phyloP scores from a whole-genome alignment of 192 early-diverging fungal species.

The Gigaspora rosea region DNA sequence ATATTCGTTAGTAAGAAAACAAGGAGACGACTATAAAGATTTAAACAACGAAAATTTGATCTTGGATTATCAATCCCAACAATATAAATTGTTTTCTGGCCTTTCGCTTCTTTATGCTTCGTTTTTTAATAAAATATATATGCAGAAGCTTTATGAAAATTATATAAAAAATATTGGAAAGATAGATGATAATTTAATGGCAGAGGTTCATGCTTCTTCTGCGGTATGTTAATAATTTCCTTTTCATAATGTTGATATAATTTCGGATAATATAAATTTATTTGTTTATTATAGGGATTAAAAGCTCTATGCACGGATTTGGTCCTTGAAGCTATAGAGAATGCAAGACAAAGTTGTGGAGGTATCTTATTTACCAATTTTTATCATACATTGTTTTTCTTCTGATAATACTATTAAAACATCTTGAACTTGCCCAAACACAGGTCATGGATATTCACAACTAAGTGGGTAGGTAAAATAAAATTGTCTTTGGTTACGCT shows the following conservation, averaged over 20 bases:
- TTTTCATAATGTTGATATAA: not conserved
- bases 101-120: conserved; percentile 82
- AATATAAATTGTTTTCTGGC: conserved; percentile 77
- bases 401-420: too few relatives aligned
- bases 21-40: conserved; percentile 57
- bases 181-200: conserved; percentile 45
- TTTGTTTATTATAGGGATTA: conserved; percentile 43
- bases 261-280: not conserved
- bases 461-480: conserved; percentile 30
- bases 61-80: conserved; percentile 84
- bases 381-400: too few relatives aligned
- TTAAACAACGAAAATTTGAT: conserved; percentile 66
- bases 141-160: conserved; percentile 63
- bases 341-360: conserved; percentile 37
- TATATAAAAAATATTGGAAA: conserved; percentile 64
- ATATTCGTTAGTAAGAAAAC: conserved; percentile 81
- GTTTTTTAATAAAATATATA: conserved; percentile 77
- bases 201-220: conserved; percentile 79
- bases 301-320: conserved; percentile 77
- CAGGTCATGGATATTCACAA: not conserved
- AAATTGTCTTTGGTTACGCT: conserved; percentile 32
- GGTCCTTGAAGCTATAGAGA: conserved; percentile 35
- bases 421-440: too few relatives aligned
- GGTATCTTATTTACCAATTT: conserved; percentile 2
- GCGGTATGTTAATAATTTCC: conserved; percentile 45